These are phyloP conservation scores for Pueraria montana DNA, from an alignment of 306 rosid genomes.

Conservation along the genomic window DNA sequence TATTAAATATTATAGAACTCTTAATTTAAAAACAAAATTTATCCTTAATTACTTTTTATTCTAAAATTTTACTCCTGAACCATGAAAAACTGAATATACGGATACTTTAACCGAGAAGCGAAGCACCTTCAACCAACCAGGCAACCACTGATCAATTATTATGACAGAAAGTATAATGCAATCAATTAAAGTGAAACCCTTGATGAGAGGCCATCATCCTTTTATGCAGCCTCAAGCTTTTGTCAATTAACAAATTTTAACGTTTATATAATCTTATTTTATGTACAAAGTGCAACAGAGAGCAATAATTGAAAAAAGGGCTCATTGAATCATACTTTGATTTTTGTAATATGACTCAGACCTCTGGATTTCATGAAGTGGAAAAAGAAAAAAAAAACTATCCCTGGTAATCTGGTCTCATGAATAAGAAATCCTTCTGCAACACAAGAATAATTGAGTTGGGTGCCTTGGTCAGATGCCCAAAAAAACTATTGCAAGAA, in stretches of 20 bases:
- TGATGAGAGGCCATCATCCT: neutral
- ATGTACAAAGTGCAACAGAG: constrained; percentile 13
- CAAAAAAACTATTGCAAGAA: constrained; percentile 18
- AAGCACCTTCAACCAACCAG: neutral
- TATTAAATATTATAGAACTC: neutral
- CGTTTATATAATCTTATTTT: neutral
- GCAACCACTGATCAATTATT: neutral
- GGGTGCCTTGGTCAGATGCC: constrained; percentile 37
- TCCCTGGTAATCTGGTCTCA: neutral
- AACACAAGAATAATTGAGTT: constrained; percentile 26
- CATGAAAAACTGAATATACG: neutral
- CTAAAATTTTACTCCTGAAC: neutral
- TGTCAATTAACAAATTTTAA: neutral
- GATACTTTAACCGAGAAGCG: neutral
- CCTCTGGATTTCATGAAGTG: constrained; percentile 33
- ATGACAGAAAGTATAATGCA: neutral
- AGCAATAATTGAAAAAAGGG: constrained; percentile 15
- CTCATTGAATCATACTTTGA: neutral
- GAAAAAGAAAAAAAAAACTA: neutral
- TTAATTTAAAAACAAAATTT: neutral
- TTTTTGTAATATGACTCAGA: constrained; percentile 11
- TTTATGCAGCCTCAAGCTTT: neutral
- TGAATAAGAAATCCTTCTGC: constrained; percentile 37
- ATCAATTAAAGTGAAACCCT: neutral
- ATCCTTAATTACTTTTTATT: neutral